These are phyloP conservation scores for Falciphora oryzae DNA, from an alignment of 2,329 filamentous ascomycete species.

Conservation along the genomic window DNA sequence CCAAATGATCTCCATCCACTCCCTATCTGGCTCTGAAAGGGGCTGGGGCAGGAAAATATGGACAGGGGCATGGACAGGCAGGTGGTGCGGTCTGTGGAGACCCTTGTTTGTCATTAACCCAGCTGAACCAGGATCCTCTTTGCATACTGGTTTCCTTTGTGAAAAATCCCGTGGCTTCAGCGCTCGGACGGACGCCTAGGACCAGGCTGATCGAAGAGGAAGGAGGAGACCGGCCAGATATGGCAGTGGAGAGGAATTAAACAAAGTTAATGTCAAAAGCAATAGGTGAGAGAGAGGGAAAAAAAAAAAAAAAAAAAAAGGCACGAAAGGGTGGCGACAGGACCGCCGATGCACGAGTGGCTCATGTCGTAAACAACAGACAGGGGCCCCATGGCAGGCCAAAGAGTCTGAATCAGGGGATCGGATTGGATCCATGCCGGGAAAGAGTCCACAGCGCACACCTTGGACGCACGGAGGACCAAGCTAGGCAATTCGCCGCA, in stretches of 20 bases:
- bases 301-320: not conserved
- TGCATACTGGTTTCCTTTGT: not conserved
- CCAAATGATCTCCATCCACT: not conserved
- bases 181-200: not conserved
- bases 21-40: not conserved
- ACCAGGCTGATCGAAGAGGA: not conserved
- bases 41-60: not conserved
- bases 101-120: not conserved
- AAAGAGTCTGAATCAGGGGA: not conserved
- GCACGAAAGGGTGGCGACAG: not conserved
- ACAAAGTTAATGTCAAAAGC: not conserved
- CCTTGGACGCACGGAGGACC: not conserved
- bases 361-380: not conserved
- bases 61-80: not conserved
- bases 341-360: not conserved
- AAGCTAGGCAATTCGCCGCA: too few species aligned
- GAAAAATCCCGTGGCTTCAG: not conserved
- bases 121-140: not conserved
- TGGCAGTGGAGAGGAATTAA: not conserved
- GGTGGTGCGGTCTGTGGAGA: not conserved
- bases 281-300: not conserved
- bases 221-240: not conserved
- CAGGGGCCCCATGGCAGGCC: not conserved
- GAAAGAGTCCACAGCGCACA: not conserved
- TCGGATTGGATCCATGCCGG: not conserved